Conservation (phyloP, 768 basidiomycete species). For the Tephrocybe sp. region DNA sequence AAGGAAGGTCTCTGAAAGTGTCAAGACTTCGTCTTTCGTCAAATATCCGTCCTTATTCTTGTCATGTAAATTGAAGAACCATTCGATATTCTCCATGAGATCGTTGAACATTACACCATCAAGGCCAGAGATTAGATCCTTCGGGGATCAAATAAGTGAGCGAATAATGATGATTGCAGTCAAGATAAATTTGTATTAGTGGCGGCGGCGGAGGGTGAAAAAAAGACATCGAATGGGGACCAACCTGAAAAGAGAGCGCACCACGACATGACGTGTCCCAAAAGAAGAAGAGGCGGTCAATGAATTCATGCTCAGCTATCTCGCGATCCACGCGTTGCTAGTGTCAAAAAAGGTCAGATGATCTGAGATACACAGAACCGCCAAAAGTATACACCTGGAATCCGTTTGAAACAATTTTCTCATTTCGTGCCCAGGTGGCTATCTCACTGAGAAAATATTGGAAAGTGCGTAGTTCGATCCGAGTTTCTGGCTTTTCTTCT, state of each 20-base stretch:
- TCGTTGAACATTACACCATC: slow-evolving; percentile 95
- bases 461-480: slow-evolving; percentile 85
- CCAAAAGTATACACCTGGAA: slow-evolving; percentile 59
- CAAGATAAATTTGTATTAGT: not conserved
- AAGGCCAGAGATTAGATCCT: slow-evolving; percentile 89
- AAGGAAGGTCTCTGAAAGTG: slow-evolving; percentile 89
- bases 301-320: slow-evolving; percentile 94
- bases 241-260: slow-evolving; percentile 84
- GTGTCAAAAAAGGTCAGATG: not conserved
- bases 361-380: not conserved
- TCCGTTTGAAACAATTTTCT: slow-evolving; percentile 88
- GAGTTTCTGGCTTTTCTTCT: slow-evolving; percentile 84
- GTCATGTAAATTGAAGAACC: slow-evolving; percentile 96
- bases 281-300: slow-evolving; percentile 90
- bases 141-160: slow-evolving; percentile 2
- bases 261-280: slow-evolving; percentile 87
- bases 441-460: slow-evolving; percentile 87
- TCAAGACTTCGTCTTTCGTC: slow-evolving; percentile 95
- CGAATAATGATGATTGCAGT: not conserved
- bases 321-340: slow-evolving; percentile 86
- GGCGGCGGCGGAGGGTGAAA: not conserved
- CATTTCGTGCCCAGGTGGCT: slow-evolving; percentile 93
- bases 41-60: slow-evolving; percentile 95
- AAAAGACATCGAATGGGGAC: not conserved
- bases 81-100: slow-evolving; percentile 97